Percentiles rank a stretch among this genome's conserved stretches.
phyloP scores from a whole-genome alignment of 306 rosid species.

The Erythrophleum fordii region DNA sequence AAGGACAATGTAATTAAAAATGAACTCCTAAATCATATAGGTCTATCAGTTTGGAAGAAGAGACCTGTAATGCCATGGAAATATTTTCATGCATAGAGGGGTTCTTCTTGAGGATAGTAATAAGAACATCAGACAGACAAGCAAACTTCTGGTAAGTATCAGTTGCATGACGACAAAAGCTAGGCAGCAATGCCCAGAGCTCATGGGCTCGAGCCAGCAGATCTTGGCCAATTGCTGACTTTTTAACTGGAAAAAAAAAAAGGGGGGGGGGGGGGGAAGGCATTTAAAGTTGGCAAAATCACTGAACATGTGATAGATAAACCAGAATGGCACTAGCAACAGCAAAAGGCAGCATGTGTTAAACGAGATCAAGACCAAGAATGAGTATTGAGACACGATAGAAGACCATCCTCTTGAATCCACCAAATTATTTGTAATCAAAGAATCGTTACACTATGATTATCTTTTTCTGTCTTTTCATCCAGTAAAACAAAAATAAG shows the following conservation, averaged over 20 bases:
- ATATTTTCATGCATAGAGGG: conserved; percentile 72
- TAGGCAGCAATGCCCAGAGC: conserved; percentile 78
- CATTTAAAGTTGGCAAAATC: conserved; percentile 27
- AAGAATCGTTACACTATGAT: background rate
- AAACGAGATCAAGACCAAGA: conserved; percentile 15
- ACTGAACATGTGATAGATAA: conserved; percentile 26
- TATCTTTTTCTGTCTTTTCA: background rate
- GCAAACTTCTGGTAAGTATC: conserved; percentile 62
- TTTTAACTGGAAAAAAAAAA: conserved; percentile 53
- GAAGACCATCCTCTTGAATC: background rate
- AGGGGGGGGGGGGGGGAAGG: too few relatives aligned
- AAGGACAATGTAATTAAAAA: conserved; percentile 19
- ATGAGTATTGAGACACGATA: background rate
- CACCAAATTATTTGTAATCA: conserved; percentile 12
- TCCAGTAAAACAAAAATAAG: conserved; percentile 4
- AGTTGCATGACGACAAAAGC: conserved; percentile 81
- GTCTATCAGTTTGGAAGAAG: conserved; percentile 16
- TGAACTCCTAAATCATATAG: conserved; percentile 32
- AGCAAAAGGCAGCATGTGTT: conserved; percentile 4
- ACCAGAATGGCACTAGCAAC: conserved; percentile 10
- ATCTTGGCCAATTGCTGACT: conserved; percentile 52
- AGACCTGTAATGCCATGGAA: conserved; percentile 77
- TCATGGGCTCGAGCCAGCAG: conserved; percentile 63
- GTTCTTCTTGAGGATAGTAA: conserved; percentile 76
- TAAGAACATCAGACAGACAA: conserved; percentile 54